Percentiles rank a stretch among this genome's conserved stretches.
Conservation (phyloP, 2,329 filamentous ascomycete genomes). For the Ophiocordyceps camponoti-floridani region DNA sequence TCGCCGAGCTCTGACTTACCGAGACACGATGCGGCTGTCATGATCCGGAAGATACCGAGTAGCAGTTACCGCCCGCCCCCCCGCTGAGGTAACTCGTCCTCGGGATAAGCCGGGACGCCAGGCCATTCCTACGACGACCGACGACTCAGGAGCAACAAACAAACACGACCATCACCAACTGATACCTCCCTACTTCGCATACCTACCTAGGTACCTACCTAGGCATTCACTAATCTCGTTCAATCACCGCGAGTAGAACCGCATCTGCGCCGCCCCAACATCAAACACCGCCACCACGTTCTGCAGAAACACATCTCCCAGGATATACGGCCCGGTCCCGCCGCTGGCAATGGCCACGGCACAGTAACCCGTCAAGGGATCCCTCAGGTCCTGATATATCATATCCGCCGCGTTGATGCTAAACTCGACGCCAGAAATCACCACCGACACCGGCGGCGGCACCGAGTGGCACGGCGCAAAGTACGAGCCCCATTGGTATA, state of each 20-base stretch:
- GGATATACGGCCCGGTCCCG: constrained; percentile 25
- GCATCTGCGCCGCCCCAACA: constrained; percentile 25
- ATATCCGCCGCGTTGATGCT: constrained; percentile 29
- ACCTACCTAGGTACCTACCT: background rate
- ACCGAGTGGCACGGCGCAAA: constrained; percentile 29
- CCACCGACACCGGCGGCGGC: constrained; percentile 24
- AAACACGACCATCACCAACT: too few species aligned
- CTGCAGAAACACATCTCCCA: constrained; percentile 31
- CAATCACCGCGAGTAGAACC: constrained; percentile 16
- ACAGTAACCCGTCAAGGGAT: constrained; percentile 27
- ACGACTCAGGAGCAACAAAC: too few species aligned
- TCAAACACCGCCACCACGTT: constrained; percentile 32
- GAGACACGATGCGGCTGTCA: too few species aligned
- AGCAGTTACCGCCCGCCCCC: too few species aligned
- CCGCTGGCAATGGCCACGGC: constrained; percentile 27
- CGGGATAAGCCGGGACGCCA: too few species aligned
- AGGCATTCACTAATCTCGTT: background rate
- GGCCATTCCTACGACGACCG: too few species aligned
- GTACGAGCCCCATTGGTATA: constrained; percentile 27
- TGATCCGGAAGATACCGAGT: too few species aligned
- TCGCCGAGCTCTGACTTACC: too few species aligned
- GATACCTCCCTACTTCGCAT: background rate
- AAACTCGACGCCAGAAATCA: constrained; percentile 24
- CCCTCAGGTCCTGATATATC: constrained; percentile 23
- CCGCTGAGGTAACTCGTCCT: too few species aligned